These are phyloP conservation scores for Boletus eberwhitei DNA, from an alignment of 768 basidiomycete genomes.

Conservation along the genomic window DNA sequence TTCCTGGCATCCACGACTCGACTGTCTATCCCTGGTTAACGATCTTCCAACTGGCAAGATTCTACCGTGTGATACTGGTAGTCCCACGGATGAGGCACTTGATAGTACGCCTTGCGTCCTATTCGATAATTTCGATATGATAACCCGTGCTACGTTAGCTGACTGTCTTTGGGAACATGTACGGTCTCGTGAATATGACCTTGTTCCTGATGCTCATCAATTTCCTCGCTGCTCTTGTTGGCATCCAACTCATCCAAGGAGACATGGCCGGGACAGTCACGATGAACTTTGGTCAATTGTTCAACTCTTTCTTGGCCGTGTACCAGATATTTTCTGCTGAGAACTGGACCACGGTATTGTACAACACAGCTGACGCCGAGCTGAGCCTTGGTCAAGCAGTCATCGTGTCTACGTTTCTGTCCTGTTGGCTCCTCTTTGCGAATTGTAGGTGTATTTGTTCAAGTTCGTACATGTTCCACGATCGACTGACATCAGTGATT, in stretches of 20 bases:
- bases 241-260: constrained; percentile 81
- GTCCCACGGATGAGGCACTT: constrained; percentile 89
- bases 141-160: constrained; percentile 42
- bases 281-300: constrained; percentile 80
- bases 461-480: neutral
- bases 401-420: constrained; percentile 68
- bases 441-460: constrained; percentile 60
- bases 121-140: constrained; percentile 3
- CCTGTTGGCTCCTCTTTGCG: constrained; percentile 85
- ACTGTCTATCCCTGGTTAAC: constrained; percentile 84
- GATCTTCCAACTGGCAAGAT: constrained; percentile 78
- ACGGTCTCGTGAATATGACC: constrained; percentile 88
- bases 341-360: constrained; percentile 85
- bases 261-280: constrained; percentile 53
- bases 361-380: constrained; percentile 60
- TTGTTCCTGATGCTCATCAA: constrained; percentile 88
- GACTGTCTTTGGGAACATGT: constrained; percentile 89
- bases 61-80: constrained; percentile 88
- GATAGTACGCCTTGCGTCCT: constrained; percentile 47
- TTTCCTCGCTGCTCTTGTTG: constrained; percentile 78
- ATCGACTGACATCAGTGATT: constrained; percentile 5
- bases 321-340: constrained; percentile 92
- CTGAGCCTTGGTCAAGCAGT: constrained; percentile 61
- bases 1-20: constrained; percentile 69
- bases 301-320: constrained; percentile 80